Percentiles rank a stretch among this genome's conserved stretches.
Evolutionary conservation across 169 alveolate species (phyloP).

Genomic region (Plasmodium sp.): DNA sequence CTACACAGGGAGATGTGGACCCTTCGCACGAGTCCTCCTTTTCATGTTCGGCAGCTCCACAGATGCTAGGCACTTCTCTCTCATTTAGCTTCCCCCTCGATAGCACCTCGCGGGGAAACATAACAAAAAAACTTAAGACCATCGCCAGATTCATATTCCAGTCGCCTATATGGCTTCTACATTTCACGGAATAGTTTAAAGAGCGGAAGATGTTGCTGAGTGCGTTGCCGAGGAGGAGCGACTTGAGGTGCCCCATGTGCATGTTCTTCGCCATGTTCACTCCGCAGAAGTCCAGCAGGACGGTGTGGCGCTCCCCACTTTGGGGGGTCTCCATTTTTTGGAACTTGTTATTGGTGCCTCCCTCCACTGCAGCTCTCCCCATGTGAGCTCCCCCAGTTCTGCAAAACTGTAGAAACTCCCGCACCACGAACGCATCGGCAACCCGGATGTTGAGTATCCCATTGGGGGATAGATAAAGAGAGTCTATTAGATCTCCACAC

Average conservation of each 20-base stretch:
- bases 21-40: background rate
- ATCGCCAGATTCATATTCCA: conserved; percentile 75
- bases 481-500: background rate
- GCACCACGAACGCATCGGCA: background rate
- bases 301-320: background rate
- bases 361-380: background rate
- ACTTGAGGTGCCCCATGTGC: conserved; percentile 85
- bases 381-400: background rate
- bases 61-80: background rate
- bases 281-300: conserved; percentile 82
- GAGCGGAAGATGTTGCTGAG: conserved; percentile 77
- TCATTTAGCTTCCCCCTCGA: background rate
- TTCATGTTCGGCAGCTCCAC: background rate
- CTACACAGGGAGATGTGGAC: background rate
- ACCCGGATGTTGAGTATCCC: background rate
- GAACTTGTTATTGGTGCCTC: too few species aligned
- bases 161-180: conserved; percentile 84
- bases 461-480: background rate
- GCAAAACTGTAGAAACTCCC: background rate
- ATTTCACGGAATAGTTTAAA: conserved; percentile 72
- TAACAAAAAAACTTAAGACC: conserved; percentile 24
- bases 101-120: background rate
- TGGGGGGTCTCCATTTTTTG: background rate
- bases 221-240: conserved; percentile 81
- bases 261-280: conserved; percentile 83